Evolutionary conservation across 805 yeast species (phyloP), one percentile per base, ranked within the genome.

Genomic region (Blastobotrys attinorum): DNA sequence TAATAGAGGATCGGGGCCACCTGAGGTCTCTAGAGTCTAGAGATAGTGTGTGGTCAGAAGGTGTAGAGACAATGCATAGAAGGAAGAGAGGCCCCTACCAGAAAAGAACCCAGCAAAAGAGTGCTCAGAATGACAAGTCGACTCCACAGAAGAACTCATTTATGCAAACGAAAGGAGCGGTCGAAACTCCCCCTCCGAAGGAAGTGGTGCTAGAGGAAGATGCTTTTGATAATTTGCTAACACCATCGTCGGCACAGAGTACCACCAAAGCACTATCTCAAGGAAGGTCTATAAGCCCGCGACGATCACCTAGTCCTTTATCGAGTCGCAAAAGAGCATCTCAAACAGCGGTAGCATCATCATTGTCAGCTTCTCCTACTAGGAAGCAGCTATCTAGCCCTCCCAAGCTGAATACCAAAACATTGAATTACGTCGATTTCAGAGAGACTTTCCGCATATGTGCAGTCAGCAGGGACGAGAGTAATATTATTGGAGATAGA

Each of bases 1-100:
- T 84, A 1, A 59, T 79, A 1, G 73, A 66, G 25, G 88, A 84
- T 53, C 71, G 75, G 42, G 95, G 95, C 2, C 94, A 84, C 59
- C 52, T 84, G 18, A 61, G 73, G 45, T 72, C 79, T 2, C 53
- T 81, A 45, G 39, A 43, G 8, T 34, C 40, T 13, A 22, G 37
- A 22, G 21, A 31, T 10, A 40, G 50, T 15, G 15, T 47, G 15
- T 48, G 50, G 50, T n/a, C n/a, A n/a, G 47, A 22, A 35, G 38
- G 8, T 6, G 33, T 31, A 15, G 33, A 31, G 10, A 17, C 13
- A 31, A n/a, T 17, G 10, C 13, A 17, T 5, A 31, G 10, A 31
- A 31, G 16, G 33, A 31, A 17, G 10, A 31, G 33, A 31, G 18
- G 18, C 5, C 21, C 17, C 18, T 4, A 15, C 18, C 8, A 15